Conservation (phyloP, 371 early-diverging fungal species). For the Syncephalastrum sp. region DNA sequence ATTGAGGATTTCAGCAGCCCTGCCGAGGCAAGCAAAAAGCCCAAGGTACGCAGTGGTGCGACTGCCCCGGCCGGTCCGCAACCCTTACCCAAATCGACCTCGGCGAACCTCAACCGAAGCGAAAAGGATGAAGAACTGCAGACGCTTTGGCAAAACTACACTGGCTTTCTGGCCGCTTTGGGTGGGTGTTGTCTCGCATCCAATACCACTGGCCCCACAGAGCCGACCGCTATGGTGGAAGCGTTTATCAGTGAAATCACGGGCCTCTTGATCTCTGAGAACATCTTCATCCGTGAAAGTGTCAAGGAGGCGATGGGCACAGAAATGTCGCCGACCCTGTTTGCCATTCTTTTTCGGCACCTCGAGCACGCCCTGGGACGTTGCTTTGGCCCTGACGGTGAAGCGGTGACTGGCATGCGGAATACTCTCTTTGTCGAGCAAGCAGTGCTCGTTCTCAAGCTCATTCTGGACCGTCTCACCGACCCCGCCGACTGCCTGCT, state of each 20-base stretch:
- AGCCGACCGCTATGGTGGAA: conserved; percentile 58
- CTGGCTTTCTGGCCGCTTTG: conserved; percentile 69
- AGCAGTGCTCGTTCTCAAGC: conserved; percentile 77
- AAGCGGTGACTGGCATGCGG: conserved; percentile 68
- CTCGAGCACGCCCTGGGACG: conserved; percentile 64
- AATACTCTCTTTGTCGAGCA: conserved; percentile 87
- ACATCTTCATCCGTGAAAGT: conserved; percentile 83
- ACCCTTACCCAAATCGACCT: conserved; percentile 6
- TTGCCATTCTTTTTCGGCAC: conserved; percentile 75
- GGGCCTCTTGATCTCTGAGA: conserved; percentile 79
- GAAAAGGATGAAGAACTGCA: conserved; percentile 44
- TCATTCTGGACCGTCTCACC: conserved; percentile 77
- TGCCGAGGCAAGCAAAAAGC: background rate
- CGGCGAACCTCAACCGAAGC: conserved; percentile 11
- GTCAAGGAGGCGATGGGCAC: conserved; percentile 86
- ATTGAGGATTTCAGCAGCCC: conserved; percentile 15
- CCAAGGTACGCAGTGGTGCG: conserved; percentile 3
- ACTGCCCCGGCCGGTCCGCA: background rate
- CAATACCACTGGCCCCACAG: conserved; percentile 30
- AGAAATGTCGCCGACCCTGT: conserved; percentile 79
- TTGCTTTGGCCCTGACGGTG: conserved; percentile 71
- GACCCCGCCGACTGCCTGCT: conserved; percentile 65
- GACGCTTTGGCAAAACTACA: conserved; percentile 67
- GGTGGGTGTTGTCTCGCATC: conserved; percentile 62
- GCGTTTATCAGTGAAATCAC: conserved; percentile 80